Conservation (phyloP, 2,329 filamentous ascomycete genomes). For the Metarhizium humberi region DNA sequence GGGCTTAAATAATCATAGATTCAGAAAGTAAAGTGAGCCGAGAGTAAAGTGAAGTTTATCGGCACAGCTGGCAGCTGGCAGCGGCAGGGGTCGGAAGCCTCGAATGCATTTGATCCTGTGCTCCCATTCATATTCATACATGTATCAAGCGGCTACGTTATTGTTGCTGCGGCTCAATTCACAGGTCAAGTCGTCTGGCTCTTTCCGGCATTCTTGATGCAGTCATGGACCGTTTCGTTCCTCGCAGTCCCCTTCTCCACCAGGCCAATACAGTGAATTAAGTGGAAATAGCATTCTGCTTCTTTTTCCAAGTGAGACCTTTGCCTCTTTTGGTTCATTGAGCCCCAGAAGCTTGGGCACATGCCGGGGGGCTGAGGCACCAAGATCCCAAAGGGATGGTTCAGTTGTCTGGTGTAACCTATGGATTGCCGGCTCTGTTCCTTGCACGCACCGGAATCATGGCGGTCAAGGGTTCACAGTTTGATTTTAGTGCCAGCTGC, state of each 20-base stretch:
- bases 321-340: not conserved
- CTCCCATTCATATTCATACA: not conserved
- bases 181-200: no score
- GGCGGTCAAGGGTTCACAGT: not conserved
- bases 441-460: not conserved
- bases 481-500: not conserved
- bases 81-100: not conserved
- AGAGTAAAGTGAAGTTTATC: not conserved
- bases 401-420: slow-evolving; percentile 12
- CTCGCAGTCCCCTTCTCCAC: not conserved
- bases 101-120: no score
- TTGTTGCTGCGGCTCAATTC: not conserved
- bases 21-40: not conserved
- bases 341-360: not conserved
- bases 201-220: no score
- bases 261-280: not conserved
- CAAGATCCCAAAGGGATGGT: not conserved
- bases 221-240: no score
- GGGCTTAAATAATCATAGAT: not conserved
- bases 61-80: no score
- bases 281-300: not conserved
- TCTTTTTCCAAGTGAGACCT: not conserved
- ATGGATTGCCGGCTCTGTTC: not conserved
- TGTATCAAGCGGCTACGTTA: not conserved
- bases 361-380: not conserved